Evolutionary conservation across 2,329 filamentous ascomycete species (phyloP).

Genomic region (Exserohilum rostratum): DNA sequence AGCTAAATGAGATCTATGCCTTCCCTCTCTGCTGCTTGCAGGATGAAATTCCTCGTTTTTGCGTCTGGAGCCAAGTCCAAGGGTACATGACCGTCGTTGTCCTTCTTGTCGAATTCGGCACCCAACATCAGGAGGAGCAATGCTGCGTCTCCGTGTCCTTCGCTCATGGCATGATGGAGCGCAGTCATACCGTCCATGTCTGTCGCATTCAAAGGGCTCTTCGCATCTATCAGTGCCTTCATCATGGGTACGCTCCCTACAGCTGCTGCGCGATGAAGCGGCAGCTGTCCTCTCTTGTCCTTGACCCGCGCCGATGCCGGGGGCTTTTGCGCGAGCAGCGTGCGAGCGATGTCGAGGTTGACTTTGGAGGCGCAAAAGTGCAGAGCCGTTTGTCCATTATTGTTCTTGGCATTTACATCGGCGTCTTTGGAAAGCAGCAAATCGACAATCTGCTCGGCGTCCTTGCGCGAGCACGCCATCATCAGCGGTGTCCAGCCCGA

Average conservation of each 20-base stretch:
- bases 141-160: slow-evolving; percentile 80
- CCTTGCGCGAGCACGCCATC: slow-evolving; percentile 78
- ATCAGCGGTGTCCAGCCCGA: slow-evolving; percentile 84
- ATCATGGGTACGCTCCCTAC: slow-evolving; percentile 89
- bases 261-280: slow-evolving; percentile 89
- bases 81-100: slow-evolving; percentile 71
- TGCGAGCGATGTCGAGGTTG: slow-evolving; percentile 80
- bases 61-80: slow-evolving; percentile 85
- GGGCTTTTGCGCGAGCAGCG: slow-evolving; percentile 71
- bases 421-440: slow-evolving; percentile 72
- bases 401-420: slow-evolving; percentile 75
- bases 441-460: slow-evolving; percentile 71
- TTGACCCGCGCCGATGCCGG: slow-evolving; percentile 76
- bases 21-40: slow-evolving; percentile 80
- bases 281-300: slow-evolving; percentile 86
- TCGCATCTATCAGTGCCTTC: slow-evolving; percentile 76
- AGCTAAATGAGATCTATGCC: slow-evolving; percentile 68
- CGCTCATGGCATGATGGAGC: slow-evolving; percentile 82
- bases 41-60: slow-evolving; percentile 80
- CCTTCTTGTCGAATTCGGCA: slow-evolving; percentile 79
- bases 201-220: slow-evolving; percentile 81
- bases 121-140: slow-evolving; percentile 82
- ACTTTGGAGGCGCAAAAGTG: slow-evolving; percentile 92
- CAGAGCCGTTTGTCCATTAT: slow-evolving; percentile 77
- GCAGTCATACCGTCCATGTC: slow-evolving; percentile 86